Base-by-base conservation (phyloP, 1,139 yeast genomes). In the Geotrichum klebahnii region DNA sequence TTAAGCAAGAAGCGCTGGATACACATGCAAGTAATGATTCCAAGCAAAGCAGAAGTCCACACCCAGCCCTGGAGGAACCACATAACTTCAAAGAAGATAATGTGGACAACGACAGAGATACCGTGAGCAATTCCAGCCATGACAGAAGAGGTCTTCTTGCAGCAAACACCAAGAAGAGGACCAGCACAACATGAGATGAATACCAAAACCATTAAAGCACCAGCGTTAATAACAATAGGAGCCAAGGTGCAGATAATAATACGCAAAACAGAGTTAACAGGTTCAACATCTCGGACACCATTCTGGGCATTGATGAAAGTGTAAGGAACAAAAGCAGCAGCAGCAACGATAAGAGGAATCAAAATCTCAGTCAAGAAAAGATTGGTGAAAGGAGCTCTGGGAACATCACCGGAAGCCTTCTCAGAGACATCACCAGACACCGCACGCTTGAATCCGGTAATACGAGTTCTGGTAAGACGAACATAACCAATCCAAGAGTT, bases 401-500 rank as follows among this genome's bases (percentile, higher is more conserved):
- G 75, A 57, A 94, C 82, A 70, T 94, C 98, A 71, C 96, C 96
- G 55, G 95, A 90, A 63, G 86, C 80, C 74, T 87, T 88, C 75
- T 94, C 98, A 57, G 95, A 85, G 58, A 80, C 81, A 65, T 88
- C 95, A 59, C 95, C 95, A 50, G 76, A 59, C 63, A 85, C 75
- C 76, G 87, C 88, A 65, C 96, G 80, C 81, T 92, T 92, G 84
- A 86, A 90, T 78, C 99, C 99, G 59, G 98, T 92, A 59, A 92
- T 78, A 75, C 97, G 86, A 43, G 98, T 88, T 79, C 99, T 84
- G 17, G 95, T 81, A 74, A 90, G 79, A 73, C 97, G 84, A 57
- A 90, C 86, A 70, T 89, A 92, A 57, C 97, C 98, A 69, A 94
- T 90, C 99, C 99, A 92, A 14, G 98, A 94, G 76, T 92, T 92